Conservation (phyloP, 345 rosid genomes). For the Aquilaria sinensis region DNA sequence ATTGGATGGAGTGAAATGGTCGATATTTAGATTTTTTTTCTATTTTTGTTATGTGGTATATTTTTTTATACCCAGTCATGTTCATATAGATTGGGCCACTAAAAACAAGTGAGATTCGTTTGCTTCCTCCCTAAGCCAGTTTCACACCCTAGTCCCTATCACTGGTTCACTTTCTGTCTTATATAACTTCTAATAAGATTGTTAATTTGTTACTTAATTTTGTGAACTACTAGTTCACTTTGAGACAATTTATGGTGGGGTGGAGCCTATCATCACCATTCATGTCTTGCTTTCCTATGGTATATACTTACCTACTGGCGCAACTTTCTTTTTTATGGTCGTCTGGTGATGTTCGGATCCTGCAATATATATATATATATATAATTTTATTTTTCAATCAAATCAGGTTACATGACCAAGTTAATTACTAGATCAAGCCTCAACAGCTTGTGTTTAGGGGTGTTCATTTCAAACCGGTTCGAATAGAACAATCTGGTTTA, state of each 20-base stretch:
- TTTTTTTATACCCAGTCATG: conserved; percentile 24
- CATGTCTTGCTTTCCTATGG: neutral
- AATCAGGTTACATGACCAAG: no score
- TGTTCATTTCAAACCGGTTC: no score
- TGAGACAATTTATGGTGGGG: no score
- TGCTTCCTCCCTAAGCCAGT: conserved; percentile 72
- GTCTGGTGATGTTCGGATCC: conserved; percentile 3
- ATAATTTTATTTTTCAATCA: no score
- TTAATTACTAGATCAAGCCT: no score
- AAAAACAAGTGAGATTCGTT: conserved; percentile 33
- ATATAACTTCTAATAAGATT: conserved; percentile 26
- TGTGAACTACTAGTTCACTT: neutral
- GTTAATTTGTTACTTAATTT: conserved; percentile 12
- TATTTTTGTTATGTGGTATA: no score
- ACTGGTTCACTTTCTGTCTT: conserved; percentile 19
- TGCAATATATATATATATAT: no score
- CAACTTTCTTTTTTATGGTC: neutral
- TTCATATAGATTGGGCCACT: conserved; percentile 17
- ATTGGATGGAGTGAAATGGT: no score
- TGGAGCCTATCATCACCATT: conserved; percentile 8
- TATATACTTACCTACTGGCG: neutral
- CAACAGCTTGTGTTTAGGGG: no score
- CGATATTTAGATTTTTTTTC: no score
- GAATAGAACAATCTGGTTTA: no score
- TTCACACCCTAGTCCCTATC: conserved; percentile 30